phyloP scores from a whole-genome alignment of 495 filamentous ascomycete genomes.

The Aspergillus steynii region DNA sequence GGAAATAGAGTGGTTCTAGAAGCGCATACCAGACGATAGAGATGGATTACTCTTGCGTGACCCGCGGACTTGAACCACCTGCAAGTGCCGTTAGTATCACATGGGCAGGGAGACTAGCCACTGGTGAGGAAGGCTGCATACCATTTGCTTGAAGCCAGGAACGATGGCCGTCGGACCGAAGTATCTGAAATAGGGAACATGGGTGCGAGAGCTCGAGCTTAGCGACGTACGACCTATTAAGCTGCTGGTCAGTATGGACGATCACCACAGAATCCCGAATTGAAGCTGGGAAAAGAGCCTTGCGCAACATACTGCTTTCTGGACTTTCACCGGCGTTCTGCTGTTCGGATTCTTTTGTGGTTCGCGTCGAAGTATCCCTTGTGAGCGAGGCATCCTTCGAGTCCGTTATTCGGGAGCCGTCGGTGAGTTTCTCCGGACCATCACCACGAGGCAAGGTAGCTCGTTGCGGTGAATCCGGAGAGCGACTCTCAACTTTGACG shows the following conservation, averaged over 20 bases:
- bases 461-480: slow-evolving; percentile 27
- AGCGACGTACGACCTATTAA: slow-evolving; percentile 40
- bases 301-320: slow-evolving; percentile 38
- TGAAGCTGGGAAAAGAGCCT: neutral
- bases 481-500: slow-evolving; percentile 30
- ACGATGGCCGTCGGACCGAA: slow-evolving; percentile 89
- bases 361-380: slow-evolving; percentile 24
- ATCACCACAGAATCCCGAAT: neutral
- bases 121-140: slow-evolving; percentile 27
- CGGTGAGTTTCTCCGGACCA: slow-evolving; percentile 21
- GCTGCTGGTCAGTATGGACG: slow-evolving; percentile 18
- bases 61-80: slow-evolving; percentile 66
- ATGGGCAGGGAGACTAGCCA: no score
- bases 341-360: slow-evolving; percentile 35
- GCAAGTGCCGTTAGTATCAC: neutral
- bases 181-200: slow-evolving; percentile 84
- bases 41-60: slow-evolving; percentile 50
- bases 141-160: slow-evolving; percentile 90
- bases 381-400: slow-evolving; percentile 22
- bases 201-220: slow-evolving; percentile 51
- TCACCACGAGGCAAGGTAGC: slow-evolving; percentile 10
- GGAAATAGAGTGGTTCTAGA: neutral
- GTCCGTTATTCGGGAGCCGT: slow-evolving; percentile 18
- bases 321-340: slow-evolving; percentile 35
- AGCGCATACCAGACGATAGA: slow-evolving; percentile 45